Evolutionary conservation across 495 filamentous ascomycete species (phyloP), one percentile per base, ranked within the genome.

Genomic region (Neohortaea acidophila): DNA sequence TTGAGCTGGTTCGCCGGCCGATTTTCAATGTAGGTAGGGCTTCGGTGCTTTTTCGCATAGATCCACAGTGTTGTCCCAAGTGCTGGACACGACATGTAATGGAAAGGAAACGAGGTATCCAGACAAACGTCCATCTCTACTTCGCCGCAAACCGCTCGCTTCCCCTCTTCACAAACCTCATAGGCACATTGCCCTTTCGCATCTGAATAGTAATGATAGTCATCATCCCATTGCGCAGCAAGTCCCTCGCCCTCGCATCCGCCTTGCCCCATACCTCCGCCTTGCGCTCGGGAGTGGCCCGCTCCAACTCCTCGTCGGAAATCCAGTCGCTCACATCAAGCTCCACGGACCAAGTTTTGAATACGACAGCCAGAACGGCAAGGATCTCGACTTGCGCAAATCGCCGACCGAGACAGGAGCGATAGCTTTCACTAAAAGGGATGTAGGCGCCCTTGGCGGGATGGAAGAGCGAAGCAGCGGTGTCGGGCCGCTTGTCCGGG

Each of bases 351-450:
- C 74, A 77, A 22, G 65, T 57, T 37, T 68, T 62, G 39, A 84
- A 77, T 6, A 85, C 57, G 8, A 72, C 66, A 1, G 76, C 68
- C 37, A 89, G 62, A 40, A 72, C 78, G 0, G 77, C 77, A 21
- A 72, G 61, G 29, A 80, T 61, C 53, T 89, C 79, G 44, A 84
- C 82, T 58, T 84, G 77, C 11, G 81, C 80, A 46, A 87, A 81
- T 47, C 70, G 69, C 38, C 69, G 67, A 42, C 67, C 81, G 45
- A 73, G 65, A 59, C 77, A 89, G 44, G 75, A 72, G 41, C 72
- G 67, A 22, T 67, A 60, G 1, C 83, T 81, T 19, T 82, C 79
- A 33, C 71, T 75, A 56, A 84, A 87, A 0, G 83, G 77, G 11
- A 84, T 59, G 48, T 67, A 85, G 1, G 72, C 64, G 2, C 79